Base-by-base conservation (phyloP, 441 rosid species). In the Adansonia gregorii region DNA sequence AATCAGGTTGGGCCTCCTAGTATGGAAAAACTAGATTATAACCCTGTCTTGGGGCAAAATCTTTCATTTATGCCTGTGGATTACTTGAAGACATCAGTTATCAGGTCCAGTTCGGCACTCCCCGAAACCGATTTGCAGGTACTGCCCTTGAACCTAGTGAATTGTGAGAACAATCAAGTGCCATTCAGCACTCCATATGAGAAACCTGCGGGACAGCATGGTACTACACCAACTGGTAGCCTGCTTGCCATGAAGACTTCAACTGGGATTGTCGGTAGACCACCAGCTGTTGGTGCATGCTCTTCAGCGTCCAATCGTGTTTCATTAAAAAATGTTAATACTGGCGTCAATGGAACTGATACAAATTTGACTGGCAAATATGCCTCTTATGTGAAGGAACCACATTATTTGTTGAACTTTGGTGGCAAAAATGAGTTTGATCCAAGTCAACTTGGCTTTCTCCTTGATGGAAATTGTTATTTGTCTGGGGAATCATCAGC, bases 351-450 rank as follows among this genome's bases (percentile, higher is more conserved):
- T 51, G 79, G 43, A 65, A 79, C 76, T 20, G 74, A 77, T 72
- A 77, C 41, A 56, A 72, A 81, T 72, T 76, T 78, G 51, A 24
- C 76, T 64, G 52, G 80, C 59, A 19, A 14, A 72, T 17, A 24
- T 39, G 51, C 75, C 54, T 75, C 74, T 72, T 76, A 45, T 77
- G 49, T 45, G 73, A 83, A 79, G 79, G 90, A 89, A 41, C 75
- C 85, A 82, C 56, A 64, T 78, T 82, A 83, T 74, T 43, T 51
- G 52, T 52, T 67, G 20, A 76, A 69, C 75, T 81, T 84, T 72
- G 84, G 72, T 71, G 61, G 87, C 51, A 78, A 83, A 78, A 73
- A 70, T 73, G 49, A 43, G 73, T 83, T 77, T 83, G 91, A 86
- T 82, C 81, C 79, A 68, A 83, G 77, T 75, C 87, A 67, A 60